Evolutionary conservation across 164 flowering plant genomes (phyloP).

Genomic region (Tetrastigma voinierianum): DNA sequence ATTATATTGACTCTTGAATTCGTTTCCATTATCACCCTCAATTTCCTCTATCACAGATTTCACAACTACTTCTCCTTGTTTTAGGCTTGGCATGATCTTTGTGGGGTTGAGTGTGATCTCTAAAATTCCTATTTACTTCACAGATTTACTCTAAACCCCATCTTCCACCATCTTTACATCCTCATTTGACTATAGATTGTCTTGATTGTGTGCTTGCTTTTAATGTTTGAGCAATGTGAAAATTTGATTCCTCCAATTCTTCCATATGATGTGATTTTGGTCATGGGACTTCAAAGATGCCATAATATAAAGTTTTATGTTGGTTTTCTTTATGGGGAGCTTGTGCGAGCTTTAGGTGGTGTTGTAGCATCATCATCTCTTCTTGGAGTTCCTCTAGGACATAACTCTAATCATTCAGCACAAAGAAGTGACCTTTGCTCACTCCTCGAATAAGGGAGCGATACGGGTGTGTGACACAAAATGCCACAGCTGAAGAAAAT

Average conservation of each 20-base stretch:
- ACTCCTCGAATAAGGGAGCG: slow-evolving; percentile 97
- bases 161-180: too few species aligned
- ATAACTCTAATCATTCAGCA: slow-evolving; percentile 97
- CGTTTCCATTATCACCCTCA: too few species aligned
- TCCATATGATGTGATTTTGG: not conserved
- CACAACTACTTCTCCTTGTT: too few species aligned
- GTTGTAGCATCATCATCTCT: slow-evolving; percentile 71
- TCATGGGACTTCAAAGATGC: not conserved
- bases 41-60: too few species aligned
- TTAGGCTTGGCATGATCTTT: too few species aligned
- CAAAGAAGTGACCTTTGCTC: slow-evolving; percentile 98
- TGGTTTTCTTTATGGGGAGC: slow-evolving; percentile 66
- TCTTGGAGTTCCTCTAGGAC: slow-evolving; percentile 95
- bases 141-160: too few species aligned
- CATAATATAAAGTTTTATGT: not conserved
- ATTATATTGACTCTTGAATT: too few species aligned
- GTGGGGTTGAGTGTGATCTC: too few species aligned
- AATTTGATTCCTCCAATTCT: not conserved
- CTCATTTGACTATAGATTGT: too few species aligned
- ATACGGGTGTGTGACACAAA: slow-evolving; percentile 97
- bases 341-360: slow-evolving; percentile 86
- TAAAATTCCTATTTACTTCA: too few species aligned
- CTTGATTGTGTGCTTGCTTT: not conserved
- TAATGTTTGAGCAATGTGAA: not conserved
- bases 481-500: slow-evolving; percentile 90